A percentile compares a stretch with the other conserved stretches of the same genome.
Conservation (phyloP, 2,329 filamentous ascomycete genomes). For the Monosporascus sp. region DNA sequence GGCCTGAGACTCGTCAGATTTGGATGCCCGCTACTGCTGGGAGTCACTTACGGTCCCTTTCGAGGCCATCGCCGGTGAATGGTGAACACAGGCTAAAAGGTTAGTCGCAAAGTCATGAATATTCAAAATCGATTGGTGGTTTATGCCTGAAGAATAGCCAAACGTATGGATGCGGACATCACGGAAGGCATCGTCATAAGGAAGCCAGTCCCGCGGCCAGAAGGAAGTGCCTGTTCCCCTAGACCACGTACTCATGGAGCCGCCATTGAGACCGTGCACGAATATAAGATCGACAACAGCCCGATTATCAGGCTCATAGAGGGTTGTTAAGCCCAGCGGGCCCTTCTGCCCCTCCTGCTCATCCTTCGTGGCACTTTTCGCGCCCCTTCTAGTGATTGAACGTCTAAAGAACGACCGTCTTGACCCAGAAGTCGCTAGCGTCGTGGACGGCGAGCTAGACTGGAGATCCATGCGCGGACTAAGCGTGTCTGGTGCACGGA, state of each 20-base stretch:
- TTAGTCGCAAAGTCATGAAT: constrained; percentile 27
- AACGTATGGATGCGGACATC: constrained; percentile 29
- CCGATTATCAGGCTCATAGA: constrained; percentile 8
- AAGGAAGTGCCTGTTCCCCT: constrained; percentile 15
- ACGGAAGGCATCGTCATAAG: constrained; percentile 22
- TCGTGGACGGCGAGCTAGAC: no score
- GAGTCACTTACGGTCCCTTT: constrained; percentile 7
- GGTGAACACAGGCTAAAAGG: constrained; percentile 23
- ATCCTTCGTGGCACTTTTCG: not conserved
- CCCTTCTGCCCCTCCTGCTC: constrained; percentile 10
- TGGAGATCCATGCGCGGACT: no score
- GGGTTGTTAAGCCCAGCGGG: constrained; percentile 18
- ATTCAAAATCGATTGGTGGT: constrained; percentile 18
- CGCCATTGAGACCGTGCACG: constrained; percentile 34
- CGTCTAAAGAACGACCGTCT: constrained; percentile 5
- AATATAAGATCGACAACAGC: constrained; percentile 28
- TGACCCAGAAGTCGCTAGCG: not conserved
- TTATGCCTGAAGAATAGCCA: constrained; percentile 19
- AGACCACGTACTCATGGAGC: constrained; percentile 30
- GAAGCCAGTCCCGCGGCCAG: constrained; percentile 31
- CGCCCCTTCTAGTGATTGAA: not conserved
- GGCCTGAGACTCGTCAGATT: constrained; percentile 4
- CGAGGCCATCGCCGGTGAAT: constrained; percentile 19
- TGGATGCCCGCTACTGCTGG: no score
- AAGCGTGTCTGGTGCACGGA: no score